Evolutionary conservation across 768 basidiomycete genomes (phyloP), one percentile per base, ranked within the genome.

Genomic region (Calocybe cyanea): DNA sequence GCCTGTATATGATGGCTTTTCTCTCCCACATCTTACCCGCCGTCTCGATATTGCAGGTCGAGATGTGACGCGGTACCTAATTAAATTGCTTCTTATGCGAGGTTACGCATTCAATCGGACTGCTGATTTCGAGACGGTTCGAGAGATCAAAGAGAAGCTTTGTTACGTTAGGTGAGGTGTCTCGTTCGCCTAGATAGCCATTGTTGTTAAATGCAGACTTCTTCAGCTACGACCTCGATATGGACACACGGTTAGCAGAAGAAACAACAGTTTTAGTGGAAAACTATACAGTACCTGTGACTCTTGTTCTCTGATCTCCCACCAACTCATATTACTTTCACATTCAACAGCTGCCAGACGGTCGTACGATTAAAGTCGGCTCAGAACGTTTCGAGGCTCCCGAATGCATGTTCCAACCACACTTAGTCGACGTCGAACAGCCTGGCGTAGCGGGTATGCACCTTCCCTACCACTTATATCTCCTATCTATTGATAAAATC

Each of bases 41-140:
- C 85, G 96, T 51, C 75, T 99, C 49, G 96, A 99, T 61, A 97
- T 99, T 56, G 96, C 96, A 43, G 96, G 96, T 15, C 83, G 96
- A 53, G 96, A 99, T 63, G 96, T 99, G 38, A 99, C 96, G 37
- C 83, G 93, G 57, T 99, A 99, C 68, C 74, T 99, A 67, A 99
- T 99, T 80, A 99, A 98, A 70, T 78, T 99, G n/a, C 75, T 99
- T 25, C 81, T 98, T 56, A 97, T 97, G 94, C 84, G 95, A n/a
- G 96, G 96, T n/a, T 98, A 99, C 65, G 96, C 96, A 1, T 98
- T 99, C 78, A 98, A 99, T 69, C 83, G 96, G 32, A 99, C 96
- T 2, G 96, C 96, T 20, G 96, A 99, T 70, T 99, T 99, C 58
- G 96, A 99, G 72, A 99, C 96, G 2, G 96, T 99, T 17, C 73